Evolutionary conservation across 192 early-diverging fungal genomes (phyloP), one percentile per base, ranked within the genome.

Genomic region (Ambispora gerdemannii): DNA sequence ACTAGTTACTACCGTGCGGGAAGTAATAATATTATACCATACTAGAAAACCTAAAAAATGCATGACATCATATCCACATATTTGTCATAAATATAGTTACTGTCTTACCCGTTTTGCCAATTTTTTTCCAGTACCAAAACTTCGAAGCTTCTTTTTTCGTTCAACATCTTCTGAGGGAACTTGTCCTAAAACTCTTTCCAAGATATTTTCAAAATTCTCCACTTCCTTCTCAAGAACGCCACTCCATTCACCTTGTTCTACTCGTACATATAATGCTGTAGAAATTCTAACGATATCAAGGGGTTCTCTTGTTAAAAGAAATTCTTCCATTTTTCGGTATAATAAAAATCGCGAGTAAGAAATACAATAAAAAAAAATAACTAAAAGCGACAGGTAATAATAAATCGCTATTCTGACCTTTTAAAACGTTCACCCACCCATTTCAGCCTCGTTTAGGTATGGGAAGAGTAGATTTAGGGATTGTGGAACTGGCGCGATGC

Each of bases 21-120:
- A 61, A 61, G 59, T 61, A 33, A 51, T 28, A 61, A 28, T 31
- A 28, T 61, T 61, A 61, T 28, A 51, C 50, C 0, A 51, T 61
- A 51, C 50, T 51, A 51, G 30, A 30, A 61, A 61, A 61, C 59
- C 59, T 61, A 61, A 61, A 61, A 28, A 61, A n/a, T 10, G 17
- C 24, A 51, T 3, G 4, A 22, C 50, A 51, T 51, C 50, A 51
- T 51, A 51, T 51, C n/a, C n/a, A n/a, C n/a, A n/a, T n/a, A n/a
- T n/a, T n/a, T n/a, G n/a, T n/a, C n/a, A 51, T 51, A 51, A 51
- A 51, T 22, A 51, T 31, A 31, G 2, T 60, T 30, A 60, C 31
- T 4, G 22, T 24, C 58, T 33, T 61, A 61, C 59, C 30, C 13
- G 59, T 61, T 60, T 61, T 0, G 59, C 59, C 1, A 61, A 32